Conservation (phyloP, 1,284 basidiomycete genomes). For the Boletus hoseneyae region DNA sequence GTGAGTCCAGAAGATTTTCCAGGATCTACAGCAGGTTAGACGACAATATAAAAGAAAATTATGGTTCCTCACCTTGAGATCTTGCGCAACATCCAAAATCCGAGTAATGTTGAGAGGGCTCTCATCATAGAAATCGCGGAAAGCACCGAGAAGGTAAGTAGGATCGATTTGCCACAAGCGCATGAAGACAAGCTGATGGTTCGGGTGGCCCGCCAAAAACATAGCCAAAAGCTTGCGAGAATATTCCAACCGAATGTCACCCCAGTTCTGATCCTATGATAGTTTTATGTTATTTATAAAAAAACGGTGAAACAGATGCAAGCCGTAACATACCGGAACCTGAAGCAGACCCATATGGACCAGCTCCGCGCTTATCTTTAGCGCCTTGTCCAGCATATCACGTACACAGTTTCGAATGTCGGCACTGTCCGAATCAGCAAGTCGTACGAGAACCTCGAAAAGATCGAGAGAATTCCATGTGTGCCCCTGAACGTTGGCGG, state of each 20-base stretch:
- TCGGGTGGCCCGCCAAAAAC: slow-evolving; percentile 91
- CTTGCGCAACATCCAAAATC: slow-evolving; percentile 93
- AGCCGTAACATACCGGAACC: slow-evolving; percentile 59
- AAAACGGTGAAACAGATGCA: neutral
- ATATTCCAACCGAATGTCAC: slow-evolving; percentile 82
- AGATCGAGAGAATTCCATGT: slow-evolving; percentile 95
- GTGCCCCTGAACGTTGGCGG: slow-evolving; percentile 83
- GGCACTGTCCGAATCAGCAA: slow-evolving; percentile 65
- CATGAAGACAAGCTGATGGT: slow-evolving; percentile 96
- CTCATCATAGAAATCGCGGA: slow-evolving; percentile 90
- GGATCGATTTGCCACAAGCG: slow-evolving; percentile 91
- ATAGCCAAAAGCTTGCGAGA: slow-evolving; percentile 82
- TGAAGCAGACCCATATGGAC: slow-evolving; percentile 93
- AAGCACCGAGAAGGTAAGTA: slow-evolving; percentile 79
- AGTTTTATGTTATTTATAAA: slow-evolving; percentile 5
- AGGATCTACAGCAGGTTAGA: slow-evolving; percentile 61
- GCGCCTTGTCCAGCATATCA: slow-evolving; percentile 90
- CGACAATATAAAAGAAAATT: neutral
- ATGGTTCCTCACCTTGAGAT: slow-evolving; percentile 70
- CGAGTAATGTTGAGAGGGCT: slow-evolving; percentile 92
- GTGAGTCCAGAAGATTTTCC: slow-evolving; percentile 83
- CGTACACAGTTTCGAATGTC: slow-evolving; percentile 75
- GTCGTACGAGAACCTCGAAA: slow-evolving; percentile 82
- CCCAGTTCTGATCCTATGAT: slow-evolving; percentile 76
- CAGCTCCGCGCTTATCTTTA: slow-evolving; percentile 91